A percentile compares a stretch with the other conserved stretches of the same genome.
Conservation (phyloP, 495 filamentous ascomycete species). For the Neurospora sp. region DNA sequence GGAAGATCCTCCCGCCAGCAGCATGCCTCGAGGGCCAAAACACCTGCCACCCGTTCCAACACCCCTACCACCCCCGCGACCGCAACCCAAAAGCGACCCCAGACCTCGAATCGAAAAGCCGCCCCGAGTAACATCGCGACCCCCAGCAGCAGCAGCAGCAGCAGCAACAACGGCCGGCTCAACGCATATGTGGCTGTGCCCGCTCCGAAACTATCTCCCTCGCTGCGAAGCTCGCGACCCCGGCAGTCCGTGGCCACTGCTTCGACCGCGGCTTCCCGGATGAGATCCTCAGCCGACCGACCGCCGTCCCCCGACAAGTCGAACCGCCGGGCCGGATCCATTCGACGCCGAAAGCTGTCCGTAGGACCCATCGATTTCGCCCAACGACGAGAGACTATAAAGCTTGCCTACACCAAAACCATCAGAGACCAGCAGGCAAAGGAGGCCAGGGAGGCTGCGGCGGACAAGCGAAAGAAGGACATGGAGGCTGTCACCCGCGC, state of each 20-base stretch:
- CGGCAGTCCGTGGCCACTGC: slow-evolving; percentile 70
- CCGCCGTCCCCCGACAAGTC: slow-evolving; percentile 26
- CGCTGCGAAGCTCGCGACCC: slow-evolving; percentile 71
- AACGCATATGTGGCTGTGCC: slow-evolving; percentile 44
- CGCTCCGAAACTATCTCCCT: slow-evolving; percentile 48
- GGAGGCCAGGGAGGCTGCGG: slow-evolving; percentile 38
- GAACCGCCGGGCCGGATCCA: slow-evolving; percentile 25
- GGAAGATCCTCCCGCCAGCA: slow-evolving; percentile 31
- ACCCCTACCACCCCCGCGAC: slow-evolving; percentile 19
- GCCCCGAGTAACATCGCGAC: slow-evolving; percentile 21
- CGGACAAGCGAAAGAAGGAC: slow-evolving; percentile 32
- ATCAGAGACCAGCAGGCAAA: slow-evolving; percentile 58
- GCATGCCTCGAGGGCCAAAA: slow-evolving; percentile 22
- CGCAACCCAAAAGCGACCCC: slow-evolving; percentile 25
- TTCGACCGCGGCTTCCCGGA: slow-evolving; percentile 54
- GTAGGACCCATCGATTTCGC: slow-evolving; percentile 70
- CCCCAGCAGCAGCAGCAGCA: slow-evolving; percentile 11
- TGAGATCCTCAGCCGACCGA: slow-evolving; percentile 36
- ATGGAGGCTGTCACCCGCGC: slow-evolving; percentile 27
- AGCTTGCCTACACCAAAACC: slow-evolving; percentile 69
- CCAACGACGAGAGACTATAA: slow-evolving; percentile 63
- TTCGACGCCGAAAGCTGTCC: slow-evolving; percentile 36
- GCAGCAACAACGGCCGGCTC: slow-evolving; percentile 24
- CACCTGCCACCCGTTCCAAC: slow-evolving; percentile 22
- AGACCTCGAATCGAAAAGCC: slow-evolving; percentile 21